Conservation (phyloP, 2,329 filamentous ascomycete genomes). For the Penicillium sp. region DNA sequence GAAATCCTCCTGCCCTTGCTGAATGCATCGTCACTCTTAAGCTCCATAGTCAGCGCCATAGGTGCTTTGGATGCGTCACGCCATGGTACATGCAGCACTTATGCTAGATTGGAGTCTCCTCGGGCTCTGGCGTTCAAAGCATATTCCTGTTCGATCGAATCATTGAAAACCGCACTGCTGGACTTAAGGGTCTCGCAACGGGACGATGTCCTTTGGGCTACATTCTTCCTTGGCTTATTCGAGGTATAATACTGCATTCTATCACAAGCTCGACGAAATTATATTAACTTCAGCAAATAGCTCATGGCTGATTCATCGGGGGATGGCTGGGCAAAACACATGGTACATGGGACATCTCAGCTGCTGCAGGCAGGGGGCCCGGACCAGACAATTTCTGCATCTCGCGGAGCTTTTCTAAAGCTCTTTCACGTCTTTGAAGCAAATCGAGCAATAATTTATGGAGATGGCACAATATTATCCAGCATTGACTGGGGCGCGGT, state of each 20-base stretch:
- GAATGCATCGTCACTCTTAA: not conserved
- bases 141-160: not conserved
- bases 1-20: not conserved
- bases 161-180: not conserved
- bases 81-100: not conserved
- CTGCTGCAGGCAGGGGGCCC: constrained; percentile 4
- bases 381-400: not conserved
- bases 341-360: constrained; percentile 9
- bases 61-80: constrained; percentile 1
- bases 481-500: not conserved
- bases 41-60: not conserved
- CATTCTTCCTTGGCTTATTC: not conserved
- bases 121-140: not conserved
- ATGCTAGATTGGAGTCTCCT: not conserved
- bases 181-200: not conserved
- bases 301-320: constrained; percentile 3
- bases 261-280: no score
- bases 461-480: not conserved
- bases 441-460: not conserved
- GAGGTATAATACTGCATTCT: not conserved
- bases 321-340: constrained; percentile 11
- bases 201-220: constrained; percentile 1
- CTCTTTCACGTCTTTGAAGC: not conserved
- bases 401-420: not conserved
- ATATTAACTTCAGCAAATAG: not conserved